Base-by-base conservation (phyloP, 108 stramenopile genomes). In the Pseudonitzschia delicatissima region DNA sequence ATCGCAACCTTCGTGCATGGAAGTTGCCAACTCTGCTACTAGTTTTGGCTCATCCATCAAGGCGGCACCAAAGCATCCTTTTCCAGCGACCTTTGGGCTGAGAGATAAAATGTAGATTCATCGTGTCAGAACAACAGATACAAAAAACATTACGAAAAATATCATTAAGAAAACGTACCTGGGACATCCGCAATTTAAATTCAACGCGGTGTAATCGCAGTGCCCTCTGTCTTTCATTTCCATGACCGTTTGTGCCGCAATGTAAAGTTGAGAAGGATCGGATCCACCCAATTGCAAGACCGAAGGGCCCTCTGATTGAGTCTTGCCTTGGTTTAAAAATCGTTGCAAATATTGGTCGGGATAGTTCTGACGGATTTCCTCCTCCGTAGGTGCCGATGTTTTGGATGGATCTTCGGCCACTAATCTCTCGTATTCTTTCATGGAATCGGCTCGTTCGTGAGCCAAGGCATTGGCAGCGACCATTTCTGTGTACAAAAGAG, bases 171-270 rank as follows among this genome's bases (percentile, higher is more conserved):
- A n/a, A n/a, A 55, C 53, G 17, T 33, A 55, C 53, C 53, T 55
- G 7, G 98, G 99, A 84, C 99, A 99, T 6, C 99, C 99, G 61
- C 96, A 97, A 69, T 99, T 99, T 40, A 99, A 66, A 80, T 99
- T 99, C 23, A 99, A 67, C 33, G 95, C 98, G 21, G 96, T 97
- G 67, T 98, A 99, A 31, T 87, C 85, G 72, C 93, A 91, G 33
- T 61, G 65, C 62, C 77, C 77, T 23, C 82, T 64, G 50, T 85
- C 65, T 27, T 80, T 79, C 78, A 93, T 64, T 37, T 87, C 87
- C 53, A 77, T 67, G 8, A 94, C 81, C 11, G 85, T 79, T 60
- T 81, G 61, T 9, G 87, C 84, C 3, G 96, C 96, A n/a, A 77
- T 61, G 47, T 55, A 79, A 47, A 99, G 62, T 63, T 74, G 79